These are phyloP conservation scores for Skeletonema grethae DNA, from an alignment of 108 stramenopile species.

Conservation along the genomic window DNA sequence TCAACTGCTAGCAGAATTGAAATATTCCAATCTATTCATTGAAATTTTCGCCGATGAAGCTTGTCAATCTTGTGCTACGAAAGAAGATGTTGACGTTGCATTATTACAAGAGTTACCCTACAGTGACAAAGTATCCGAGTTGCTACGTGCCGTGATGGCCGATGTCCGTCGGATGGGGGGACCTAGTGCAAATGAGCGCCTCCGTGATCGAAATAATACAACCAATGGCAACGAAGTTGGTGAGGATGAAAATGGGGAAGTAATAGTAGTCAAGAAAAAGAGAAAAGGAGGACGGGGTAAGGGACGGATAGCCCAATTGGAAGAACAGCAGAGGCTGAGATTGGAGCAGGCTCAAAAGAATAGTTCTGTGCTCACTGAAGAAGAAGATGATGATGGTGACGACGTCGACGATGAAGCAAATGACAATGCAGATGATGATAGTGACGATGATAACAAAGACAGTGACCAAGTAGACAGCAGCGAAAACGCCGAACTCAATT, in stretches of 20 bases:
- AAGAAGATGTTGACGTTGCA: neutral
- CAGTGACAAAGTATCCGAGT: neutral
- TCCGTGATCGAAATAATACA: neutral
- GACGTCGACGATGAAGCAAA: neutral
- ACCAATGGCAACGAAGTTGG: neutral
- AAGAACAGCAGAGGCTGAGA: constrained; percentile 33
- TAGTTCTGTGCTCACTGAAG: neutral
- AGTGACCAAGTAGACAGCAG: constrained; percentile 9
- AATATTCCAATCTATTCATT: constrained; percentile 1
- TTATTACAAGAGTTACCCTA: constrained; percentile 13
- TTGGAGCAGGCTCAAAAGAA: constrained; percentile 21
- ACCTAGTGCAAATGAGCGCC: neutral
- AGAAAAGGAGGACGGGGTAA: neutral
- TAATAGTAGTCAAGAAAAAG: neutral
- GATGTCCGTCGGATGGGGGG: constrained; percentile 26
- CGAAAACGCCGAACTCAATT: constrained; percentile 4
- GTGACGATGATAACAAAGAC: neutral
- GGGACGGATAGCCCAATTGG: constrained; percentile 26
- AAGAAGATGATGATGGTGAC: neutral
- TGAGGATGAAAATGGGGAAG: neutral
- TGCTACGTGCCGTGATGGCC: neutral
- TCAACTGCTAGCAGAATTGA: constrained; percentile 6
- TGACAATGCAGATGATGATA: constrained; percentile 9
- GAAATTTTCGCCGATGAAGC: neutral
- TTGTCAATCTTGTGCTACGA: neutral